Conservation (phyloP, 139 green algal species). For the Chlorella sp. region DNA sequence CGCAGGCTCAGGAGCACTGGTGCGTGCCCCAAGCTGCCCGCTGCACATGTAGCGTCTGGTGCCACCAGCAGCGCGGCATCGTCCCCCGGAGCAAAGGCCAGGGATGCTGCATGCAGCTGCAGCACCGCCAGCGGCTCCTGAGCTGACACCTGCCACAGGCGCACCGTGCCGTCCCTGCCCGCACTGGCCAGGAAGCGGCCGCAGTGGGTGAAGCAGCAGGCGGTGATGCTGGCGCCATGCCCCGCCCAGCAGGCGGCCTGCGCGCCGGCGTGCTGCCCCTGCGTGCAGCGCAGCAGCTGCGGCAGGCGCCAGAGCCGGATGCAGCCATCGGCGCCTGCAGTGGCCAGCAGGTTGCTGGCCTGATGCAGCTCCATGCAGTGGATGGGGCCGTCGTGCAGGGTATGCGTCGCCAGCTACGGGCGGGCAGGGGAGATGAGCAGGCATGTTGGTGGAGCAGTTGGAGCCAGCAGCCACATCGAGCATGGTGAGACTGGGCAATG, state of each 20-base stretch:
- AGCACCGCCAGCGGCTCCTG: constrained; percentile 8
- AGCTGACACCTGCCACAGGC: not conserved
- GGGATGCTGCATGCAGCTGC: not conserved
- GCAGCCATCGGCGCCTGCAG: not conserved
- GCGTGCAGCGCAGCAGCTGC: not conserved
- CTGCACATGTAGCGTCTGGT: not conserved
- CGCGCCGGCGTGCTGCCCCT: not conserved
- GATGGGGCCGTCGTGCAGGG: not conserved
- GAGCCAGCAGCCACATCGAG: no score
- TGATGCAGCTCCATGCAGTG: constrained; percentile 5
- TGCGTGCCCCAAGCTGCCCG: not conserved
- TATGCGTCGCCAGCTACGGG: not conserved
- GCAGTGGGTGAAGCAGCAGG: not conserved
- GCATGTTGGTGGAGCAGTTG: not conserved
- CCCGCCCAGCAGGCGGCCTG: not conserved
- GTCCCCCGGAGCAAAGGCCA: not conserved
- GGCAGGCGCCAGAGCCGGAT: not conserved
- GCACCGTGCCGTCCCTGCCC: not conserved
- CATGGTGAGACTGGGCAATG: no score
- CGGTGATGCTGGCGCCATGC: not conserved
- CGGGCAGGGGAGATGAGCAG: not conserved
- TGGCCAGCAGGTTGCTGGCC: constrained; percentile 12
- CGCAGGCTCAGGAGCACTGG: not conserved
- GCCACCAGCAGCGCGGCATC: constrained; percentile 8
- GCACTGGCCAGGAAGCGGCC: constrained; percentile 19